phyloP scores from a whole-genome alignment of 805 yeast species.

The Schwanniomyces pseudopolymorphus region DNA sequence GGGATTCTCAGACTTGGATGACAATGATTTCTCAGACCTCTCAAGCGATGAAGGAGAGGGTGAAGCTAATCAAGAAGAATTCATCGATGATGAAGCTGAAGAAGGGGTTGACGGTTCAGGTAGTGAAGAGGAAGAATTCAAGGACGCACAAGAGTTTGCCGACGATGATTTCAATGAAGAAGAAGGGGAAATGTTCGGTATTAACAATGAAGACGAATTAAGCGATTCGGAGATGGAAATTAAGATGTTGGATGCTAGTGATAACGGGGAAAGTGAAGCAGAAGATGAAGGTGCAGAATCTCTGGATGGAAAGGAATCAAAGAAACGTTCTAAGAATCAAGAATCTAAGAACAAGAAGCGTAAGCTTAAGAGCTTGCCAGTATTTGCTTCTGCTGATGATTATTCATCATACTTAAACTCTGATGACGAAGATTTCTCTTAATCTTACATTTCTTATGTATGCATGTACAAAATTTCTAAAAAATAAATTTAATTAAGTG shows the following conservation, averaged over 20 bases:
- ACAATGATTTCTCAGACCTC: slow-evolving; percentile 40
- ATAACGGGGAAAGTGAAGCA: slow-evolving; percentile 20
- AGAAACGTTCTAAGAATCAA: slow-evolving; percentile 24
- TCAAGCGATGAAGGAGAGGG: slow-evolving; percentile 27
- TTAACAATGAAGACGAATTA: slow-evolving; percentile 12
- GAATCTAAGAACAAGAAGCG: slow-evolving; percentile 43
- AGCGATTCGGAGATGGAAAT: slow-evolving; percentile 17
- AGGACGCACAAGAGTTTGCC: background rate
- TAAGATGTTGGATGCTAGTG: slow-evolving; percentile 18
- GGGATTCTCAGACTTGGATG: slow-evolving; percentile 44
- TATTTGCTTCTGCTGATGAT: slow-evolving; percentile 86
- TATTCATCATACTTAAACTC: slow-evolving; percentile 72
- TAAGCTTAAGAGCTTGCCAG: slow-evolving; percentile 68
- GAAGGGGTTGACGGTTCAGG: slow-evolving; percentile 11
- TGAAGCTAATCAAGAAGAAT: slow-evolving; percentile 18
- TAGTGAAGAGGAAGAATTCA: slow-evolving; percentile 15
- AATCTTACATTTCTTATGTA: background rate
- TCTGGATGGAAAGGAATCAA: slow-evolving; percentile 29
- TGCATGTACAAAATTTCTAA: background rate
- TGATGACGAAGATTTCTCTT: slow-evolving; percentile 52
- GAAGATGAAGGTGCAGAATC: slow-evolving; percentile 3
- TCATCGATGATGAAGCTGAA: slow-evolving; percentile 23
- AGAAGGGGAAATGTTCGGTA: slow-evolving; percentile 19
- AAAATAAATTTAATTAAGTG: background rate
- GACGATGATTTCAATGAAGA: slow-evolving; percentile 20